Base-by-base conservation (phyloP, 768 basidiomycete species). In the Cystofilobasidium bisporidii region DNA sequence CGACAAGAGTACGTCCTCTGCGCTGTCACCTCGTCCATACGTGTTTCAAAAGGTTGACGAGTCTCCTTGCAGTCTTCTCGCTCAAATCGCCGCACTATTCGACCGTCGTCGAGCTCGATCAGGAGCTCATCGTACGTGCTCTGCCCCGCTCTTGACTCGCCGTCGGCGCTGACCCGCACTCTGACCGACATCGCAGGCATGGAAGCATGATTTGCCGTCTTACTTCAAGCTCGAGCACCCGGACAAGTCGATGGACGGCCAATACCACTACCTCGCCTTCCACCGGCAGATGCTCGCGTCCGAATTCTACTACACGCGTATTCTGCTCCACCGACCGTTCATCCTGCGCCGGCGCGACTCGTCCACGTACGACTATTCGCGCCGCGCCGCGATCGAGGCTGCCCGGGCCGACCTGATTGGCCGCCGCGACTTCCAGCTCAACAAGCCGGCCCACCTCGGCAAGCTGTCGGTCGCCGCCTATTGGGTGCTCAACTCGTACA, bases 381-480 rank as follows among this genome's bases (percentile, higher is more conserved):
- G 75, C 57, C 73, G 74, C 33, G 77, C 77, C 4, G 77, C 77
- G 15, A 77, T 78, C 65, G 77, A 77, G 59, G 75, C 75, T n/a
- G 77, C 77, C 3, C 76, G 74, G 14, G 76, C 77, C 24, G 77
- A 78, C 70, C 71, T 78, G 55, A 68, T 77, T 12, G 75, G 75
- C 33, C 70, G 77, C 40, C 64, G 77, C 63, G 73, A 75, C 11
- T 78, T 77, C 64, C 71, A 76, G 53, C 75, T 78, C 71, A 76
- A 77, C 64, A 77, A 77, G 69, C 72, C 72, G 18, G 40, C 50
- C 32, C 43, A 43, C 26, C 24, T 64, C 3, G 62, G 62, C 26
- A 45, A 64, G 41, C 41, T 64, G 28, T 43, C 57, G 33, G 62
- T 63, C 28, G 68, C 62, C 0, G 57, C 63, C 15, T 69, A 69